Conservation (phyloP, 2,329 filamentous ascomycete genomes). For the Coleophoma cylindrospora region DNA sequence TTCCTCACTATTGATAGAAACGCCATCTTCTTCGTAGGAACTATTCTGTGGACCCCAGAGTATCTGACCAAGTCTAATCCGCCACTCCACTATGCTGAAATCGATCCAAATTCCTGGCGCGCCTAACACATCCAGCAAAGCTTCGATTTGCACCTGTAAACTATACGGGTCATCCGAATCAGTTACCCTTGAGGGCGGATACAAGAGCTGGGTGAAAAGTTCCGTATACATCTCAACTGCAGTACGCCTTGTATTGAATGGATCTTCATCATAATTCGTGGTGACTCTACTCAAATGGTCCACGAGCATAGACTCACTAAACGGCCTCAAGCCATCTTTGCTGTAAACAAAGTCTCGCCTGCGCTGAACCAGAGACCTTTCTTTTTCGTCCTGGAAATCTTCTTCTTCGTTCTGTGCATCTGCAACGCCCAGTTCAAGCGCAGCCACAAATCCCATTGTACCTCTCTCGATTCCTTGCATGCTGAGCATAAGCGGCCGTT, state of each 20-base stretch:
- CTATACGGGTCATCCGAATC: conserved; percentile 56
- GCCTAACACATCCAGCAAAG: conserved; percentile 60
- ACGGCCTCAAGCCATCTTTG: conserved; percentile 38
- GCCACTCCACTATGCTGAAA: conserved; percentile 70
- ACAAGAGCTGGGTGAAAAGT: conserved; percentile 54
- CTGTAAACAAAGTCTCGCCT: conserved; percentile 26
- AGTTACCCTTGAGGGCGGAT: conserved; percentile 49
- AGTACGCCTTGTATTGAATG: conserved; percentile 42
- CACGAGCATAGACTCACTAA: conserved; percentile 53
- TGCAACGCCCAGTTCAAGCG: conserved; percentile 58
- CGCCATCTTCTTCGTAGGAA: conserved; percentile 44
- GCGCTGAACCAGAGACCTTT: conserved; percentile 12
- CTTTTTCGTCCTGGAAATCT: conserved; percentile 7
- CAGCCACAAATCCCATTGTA: conserved; percentile 64
- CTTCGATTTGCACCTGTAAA: conserved; percentile 65
- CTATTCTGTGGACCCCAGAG: conserved; percentile 56
- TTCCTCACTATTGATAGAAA: conserved; percentile 43
- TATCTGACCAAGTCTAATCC: conserved; percentile 67
- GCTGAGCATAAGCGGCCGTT: conserved; percentile 63
- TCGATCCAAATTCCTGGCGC: conserved; percentile 68
- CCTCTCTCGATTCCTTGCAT: conserved; percentile 68
- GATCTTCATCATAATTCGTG: conserved; percentile 47
- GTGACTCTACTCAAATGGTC: conserved; percentile 50
- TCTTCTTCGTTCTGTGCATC: conserved; percentile 60
- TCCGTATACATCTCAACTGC: conserved; percentile 57